Base-by-base conservation (phyloP, 1,284 basidiomycete genomes). In the Retiboletus fuscus region DNA sequence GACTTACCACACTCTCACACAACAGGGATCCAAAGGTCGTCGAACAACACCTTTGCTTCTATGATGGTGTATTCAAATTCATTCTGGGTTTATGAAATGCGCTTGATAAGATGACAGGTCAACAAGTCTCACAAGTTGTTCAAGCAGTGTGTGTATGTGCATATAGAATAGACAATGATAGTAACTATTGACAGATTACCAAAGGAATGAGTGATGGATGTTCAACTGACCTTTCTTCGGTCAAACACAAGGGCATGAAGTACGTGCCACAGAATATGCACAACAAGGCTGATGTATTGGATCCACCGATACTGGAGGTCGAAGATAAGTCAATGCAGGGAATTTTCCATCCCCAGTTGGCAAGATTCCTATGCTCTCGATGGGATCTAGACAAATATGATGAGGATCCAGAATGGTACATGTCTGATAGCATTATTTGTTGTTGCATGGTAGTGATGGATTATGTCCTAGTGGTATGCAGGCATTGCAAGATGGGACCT, bases 311-410 rank as follows among this genome's bases (percentile, higher is more conserved):
- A n/a, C 41, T 13, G 1, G 49, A 66, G 22, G 34, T 39, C 34
- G 6, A 58, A 18, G 61, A 67, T 24, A 69, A 74, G 20, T 64
- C 34, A 3, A 43, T 18, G 16, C 24, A 7, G 16, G 62, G 73
- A 7, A 41, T 72, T 41, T 69, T 63, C n/a, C 73, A 74, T 22
- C 67, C 65, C 1, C 47, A 72, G 3, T 44, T 74, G 3, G 60
- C 55, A 46, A 0, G 49, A 1, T 18, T 63, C 1, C 12, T 74
- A 1, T 74, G 69, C 15, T 69, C 63, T 4, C 30, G 1, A 49
- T 10, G 64, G 26, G 64, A 74, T 20, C 44, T 75, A 5, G 46
- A 61, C 2, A 41, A 49, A 20, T 75, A 39, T 24, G 61, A 74
- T 16, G 64, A 75, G 12, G 66, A 69, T 5, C 60, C 39, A 3